Evolutionary conservation across 192 early-diverging fungal genomes (phyloP).

Genomic region (Umbelopsis vinacea): DNA sequence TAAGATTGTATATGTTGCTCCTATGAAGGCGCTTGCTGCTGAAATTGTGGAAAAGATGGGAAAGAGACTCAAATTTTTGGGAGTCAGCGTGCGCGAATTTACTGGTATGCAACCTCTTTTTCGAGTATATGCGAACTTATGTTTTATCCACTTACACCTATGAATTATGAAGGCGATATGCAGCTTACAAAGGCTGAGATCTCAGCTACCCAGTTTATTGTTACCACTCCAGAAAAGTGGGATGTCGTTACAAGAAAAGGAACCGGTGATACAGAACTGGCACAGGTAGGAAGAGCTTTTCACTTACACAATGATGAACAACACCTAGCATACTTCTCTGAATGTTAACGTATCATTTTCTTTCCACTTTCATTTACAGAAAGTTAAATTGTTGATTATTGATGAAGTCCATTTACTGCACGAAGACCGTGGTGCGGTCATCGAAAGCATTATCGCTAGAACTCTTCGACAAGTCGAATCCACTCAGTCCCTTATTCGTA

Average conservation of each 20-base stretch:
- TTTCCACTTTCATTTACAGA: constrained; percentile 66
- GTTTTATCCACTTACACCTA: too few species aligned
- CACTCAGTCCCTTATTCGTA: constrained; percentile 84
- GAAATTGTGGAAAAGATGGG: constrained; percentile 96
- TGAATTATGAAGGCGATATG: constrained; percentile 58
- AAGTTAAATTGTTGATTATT: constrained; percentile 91
- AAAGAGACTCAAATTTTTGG: constrained; percentile 72
- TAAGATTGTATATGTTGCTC: constrained; percentile 99
- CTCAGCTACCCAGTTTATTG: constrained; percentile 93
- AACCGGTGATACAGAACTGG: constrained; percentile 93
- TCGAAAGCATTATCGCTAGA: constrained; percentile 91
- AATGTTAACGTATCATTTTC: too few species aligned
- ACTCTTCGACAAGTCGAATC: constrained; percentile 88
- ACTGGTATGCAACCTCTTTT: constrained; percentile 60
- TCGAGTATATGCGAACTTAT: not conserved
- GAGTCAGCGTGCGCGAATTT: constrained; percentile 92
- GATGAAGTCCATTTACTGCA: constrained; percentile 98
- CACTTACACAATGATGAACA: too few species aligned
- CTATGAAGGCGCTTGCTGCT: constrained; percentile 99
- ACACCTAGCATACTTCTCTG: too few species aligned
- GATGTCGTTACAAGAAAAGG: constrained; percentile 98
- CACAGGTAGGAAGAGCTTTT: constrained; percentile 57
- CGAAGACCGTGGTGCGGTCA: constrained; percentile 95
- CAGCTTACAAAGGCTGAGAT: constrained; percentile 98
- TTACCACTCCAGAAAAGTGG: constrained; percentile 99